Base-by-base conservation (phyloP, 2,329 filamentous ascomycete species). In the Teratosphaeria epicoccoides region DNA sequence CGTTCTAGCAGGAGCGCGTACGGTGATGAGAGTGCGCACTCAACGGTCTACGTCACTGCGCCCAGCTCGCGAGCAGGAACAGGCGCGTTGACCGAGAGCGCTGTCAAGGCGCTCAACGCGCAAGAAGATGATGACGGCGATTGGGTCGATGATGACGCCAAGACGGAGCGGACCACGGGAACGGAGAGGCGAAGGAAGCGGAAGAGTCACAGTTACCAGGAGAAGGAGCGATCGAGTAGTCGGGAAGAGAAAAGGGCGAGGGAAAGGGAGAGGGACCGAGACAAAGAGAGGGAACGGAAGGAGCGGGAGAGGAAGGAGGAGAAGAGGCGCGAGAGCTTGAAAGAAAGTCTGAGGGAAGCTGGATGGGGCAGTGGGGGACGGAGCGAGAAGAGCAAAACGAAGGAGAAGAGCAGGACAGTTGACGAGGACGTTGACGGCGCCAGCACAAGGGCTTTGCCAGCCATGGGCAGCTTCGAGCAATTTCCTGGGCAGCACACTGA, bases 31-130 rank as follows among this genome's bases (percentile, higher is more conserved):
- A 51, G 49, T 46, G 43, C 40, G 20, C 63, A 65, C 24, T 69
- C 68, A 20, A 61, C 58, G 28, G 12, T 47, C 20, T 73, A 69
- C 60, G 68, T 59, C 33, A 73, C 71, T 43, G 70, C 70, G 28
- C 58, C 57, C 48, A 63, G 49, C 26, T 60, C 57, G 46, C 54
- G 60, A 29, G 59, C 48, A 40, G 52, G 65, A 64, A 26, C 55
- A 50, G 51, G 46, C 22, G 54, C 57, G 14, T 52, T 69, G 52
- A 68, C 66, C 4, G 66, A 64, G 49, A 67, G 65, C 54, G 64
- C 66, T 1, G 54, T 69, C 49, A 58, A 61, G 23, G 58, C 59
- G 43, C 57, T 69, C 20, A 46, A 46, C 25, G 25, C 23, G 3
- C 44, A 24, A 24, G 56, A 59, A 23, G 62, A 59, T 29, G 64